Conservation (phyloP, 225 moss, liverwort and hornwort genomes). For the Marchantia polymorpha region DNA sequence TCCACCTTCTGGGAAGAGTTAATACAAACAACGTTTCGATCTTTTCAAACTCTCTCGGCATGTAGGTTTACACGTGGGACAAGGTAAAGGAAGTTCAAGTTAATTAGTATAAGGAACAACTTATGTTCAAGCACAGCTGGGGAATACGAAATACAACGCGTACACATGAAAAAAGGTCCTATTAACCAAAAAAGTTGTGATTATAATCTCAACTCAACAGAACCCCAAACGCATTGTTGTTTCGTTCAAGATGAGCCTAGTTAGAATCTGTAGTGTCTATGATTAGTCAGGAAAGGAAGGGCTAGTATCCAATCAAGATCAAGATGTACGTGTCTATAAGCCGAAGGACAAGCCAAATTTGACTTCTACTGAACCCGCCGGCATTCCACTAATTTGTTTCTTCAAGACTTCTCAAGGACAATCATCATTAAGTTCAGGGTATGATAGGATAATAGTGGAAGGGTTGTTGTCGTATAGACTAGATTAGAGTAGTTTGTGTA, state of each 20-base stretch:
- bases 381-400: conserved; percentile 9
- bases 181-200: background rate
- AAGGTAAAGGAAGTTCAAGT: background rate
- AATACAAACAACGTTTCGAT: too few relatives aligned
- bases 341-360: conserved; percentile 4
- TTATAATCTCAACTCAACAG: background rate
- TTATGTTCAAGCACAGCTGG: background rate
- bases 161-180: background rate
- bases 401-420: background rate
- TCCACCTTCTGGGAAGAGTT: too few relatives aligned
- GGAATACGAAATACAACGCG: background rate
- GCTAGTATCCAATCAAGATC: background rate
- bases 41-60: too few relatives aligned
- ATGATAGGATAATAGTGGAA: background rate
- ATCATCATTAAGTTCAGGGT: background rate
- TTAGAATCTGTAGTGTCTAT: background rate
- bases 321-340: background rate
- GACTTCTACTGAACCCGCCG: background rate
- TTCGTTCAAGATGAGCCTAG: background rate
- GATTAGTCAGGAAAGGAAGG: background rate
- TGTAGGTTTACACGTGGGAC: background rate
- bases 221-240: background rate
- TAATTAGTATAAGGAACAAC: background rate
- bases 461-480: background rate
- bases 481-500: background rate